phyloP scores from a whole-genome alignment of 768 basidiomycete genomes.

The Podaxis sp. region DNA sequence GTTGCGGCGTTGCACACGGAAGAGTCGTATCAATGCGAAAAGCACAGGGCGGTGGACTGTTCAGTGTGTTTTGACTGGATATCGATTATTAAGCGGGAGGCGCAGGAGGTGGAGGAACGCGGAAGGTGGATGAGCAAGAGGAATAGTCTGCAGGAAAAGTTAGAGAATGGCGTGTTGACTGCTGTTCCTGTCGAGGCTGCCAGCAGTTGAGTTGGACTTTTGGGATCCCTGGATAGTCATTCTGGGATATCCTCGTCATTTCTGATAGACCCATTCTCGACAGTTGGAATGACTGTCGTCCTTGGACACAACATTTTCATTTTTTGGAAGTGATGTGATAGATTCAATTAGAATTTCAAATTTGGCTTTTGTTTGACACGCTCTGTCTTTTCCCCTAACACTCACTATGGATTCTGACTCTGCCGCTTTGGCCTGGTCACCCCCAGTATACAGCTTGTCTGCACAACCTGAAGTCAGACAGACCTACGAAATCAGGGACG shows the following conservation, averaged over 20 bases:
- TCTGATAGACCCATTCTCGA: background rate
- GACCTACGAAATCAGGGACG: constrained; percentile 15
- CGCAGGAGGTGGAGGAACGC: constrained; percentile 17
- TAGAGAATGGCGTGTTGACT: constrained; percentile 1
- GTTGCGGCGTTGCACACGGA: constrained; percentile 8
- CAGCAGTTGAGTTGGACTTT: background rate
- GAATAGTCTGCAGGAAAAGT: constrained; percentile 11
- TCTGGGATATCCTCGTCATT: background rate
- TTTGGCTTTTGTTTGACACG: background rate
- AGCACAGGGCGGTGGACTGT: constrained; percentile 26
- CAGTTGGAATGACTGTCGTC: background rate
- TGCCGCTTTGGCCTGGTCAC: constrained; percentile 20
- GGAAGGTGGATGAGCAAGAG: constrained; percentile 21
- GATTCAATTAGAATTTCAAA: background rate
- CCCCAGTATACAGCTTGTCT: constrained; percentile 25
- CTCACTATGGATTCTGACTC: background rate
- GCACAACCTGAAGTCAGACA: constrained; percentile 9
- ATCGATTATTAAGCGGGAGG: constrained; percentile 22
- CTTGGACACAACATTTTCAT: background rate
- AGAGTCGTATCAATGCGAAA: constrained; percentile 21
- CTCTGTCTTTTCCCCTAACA: background rate
- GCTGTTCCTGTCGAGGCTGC: background rate
- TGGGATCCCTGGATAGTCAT: background rate
- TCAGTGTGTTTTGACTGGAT: constrained; percentile 32
- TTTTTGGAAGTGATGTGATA: background rate